Base-by-base conservation (phyloP, 176 grass and related monocot species). In the Hsuehochloa calcarea region DNA sequence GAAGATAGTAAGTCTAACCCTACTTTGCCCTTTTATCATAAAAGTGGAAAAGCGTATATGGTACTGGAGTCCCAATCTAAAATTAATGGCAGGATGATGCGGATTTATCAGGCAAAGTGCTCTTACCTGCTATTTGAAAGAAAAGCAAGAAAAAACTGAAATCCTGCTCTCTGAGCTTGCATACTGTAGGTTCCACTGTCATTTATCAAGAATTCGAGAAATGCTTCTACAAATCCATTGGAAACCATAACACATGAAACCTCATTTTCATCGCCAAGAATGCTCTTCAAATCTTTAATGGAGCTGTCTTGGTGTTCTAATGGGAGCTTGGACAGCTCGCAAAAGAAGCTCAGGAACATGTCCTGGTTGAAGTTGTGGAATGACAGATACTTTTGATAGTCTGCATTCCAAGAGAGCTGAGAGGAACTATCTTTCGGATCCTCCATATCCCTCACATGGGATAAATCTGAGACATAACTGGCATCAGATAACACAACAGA, bases 221-320 rank as follows among this genome's bases (percentile, higher is more conserved):
- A 87, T 89, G 93, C 91, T 86, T 99, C 93, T 65, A 83, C 61
- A 92, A 99, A 99, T 85, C 96, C 93, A 88, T 92, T 94, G 51
- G 84, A 87, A 16, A 92, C 15, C 87, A 96, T 89, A 83, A 69
- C 72, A 85, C 64, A 88, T 26, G 70, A 86, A 88, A 74, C 75
- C 46, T 91, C 91, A 76, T 89, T 83, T 62, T 96, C 96, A 60
- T 80, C 77, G 49, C 91, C 73, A 70, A 99, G 73, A 89, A 96
- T 70, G 13, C 50, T 85, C 80, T 89, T 94, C 81, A 94, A 74
- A 82, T 99, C 84, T 84, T 94, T 78, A 66, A 99, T 85, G 45
- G 91, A 92, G 37, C 56, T 94, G 23, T 50, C 80, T 74, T 87
- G 93, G 77, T 89, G 64, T 64, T 96, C 93, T 19, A 82, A 56